Conservation (phyloP, 768 basidiomycete genomes). For the Mycena galericulata region DNA sequence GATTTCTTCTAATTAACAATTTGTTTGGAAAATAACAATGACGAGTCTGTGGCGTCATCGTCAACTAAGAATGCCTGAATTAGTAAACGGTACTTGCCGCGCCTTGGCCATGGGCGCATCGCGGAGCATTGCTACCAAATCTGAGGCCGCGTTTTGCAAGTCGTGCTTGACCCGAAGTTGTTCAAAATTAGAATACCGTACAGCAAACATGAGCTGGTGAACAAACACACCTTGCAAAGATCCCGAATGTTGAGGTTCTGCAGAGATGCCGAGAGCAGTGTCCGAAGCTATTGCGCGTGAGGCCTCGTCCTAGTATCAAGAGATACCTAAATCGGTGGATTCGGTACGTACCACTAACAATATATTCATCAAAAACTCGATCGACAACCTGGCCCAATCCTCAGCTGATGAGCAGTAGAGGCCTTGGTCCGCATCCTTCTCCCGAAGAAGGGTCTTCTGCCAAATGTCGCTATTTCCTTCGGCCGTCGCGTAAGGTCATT, state of each 20-base stretch:
- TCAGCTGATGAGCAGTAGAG: slow-evolving; percentile 86
- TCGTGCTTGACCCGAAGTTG: slow-evolving; percentile 70
- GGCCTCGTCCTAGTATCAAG: too few species aligned
- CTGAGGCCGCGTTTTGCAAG: slow-evolving; percentile 75
- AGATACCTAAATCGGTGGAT: background rate
- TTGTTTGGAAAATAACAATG: slow-evolving; percentile 56
- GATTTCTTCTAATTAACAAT: slow-evolving; percentile 88
- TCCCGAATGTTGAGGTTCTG: slow-evolving; percentile 66
- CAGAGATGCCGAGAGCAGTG: slow-evolving; percentile 78
- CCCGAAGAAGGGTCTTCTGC: slow-evolving; percentile 74
- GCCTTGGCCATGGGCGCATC: slow-evolving; percentile 92
- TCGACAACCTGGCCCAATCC: slow-evolving; percentile 86
- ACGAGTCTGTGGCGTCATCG: slow-evolving; percentile 21
- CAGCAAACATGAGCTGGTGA: slow-evolving; percentile 80
- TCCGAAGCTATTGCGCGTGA: slow-evolving; percentile 72
- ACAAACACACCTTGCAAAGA: slow-evolving; percentile 70
- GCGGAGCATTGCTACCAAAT: slow-evolving; percentile 82
- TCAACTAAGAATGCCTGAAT: background rate
- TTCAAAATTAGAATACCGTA: slow-evolving; percentile 88
- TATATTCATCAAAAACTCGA: slow-evolving; percentile 83
- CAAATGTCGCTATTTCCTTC: slow-evolving; percentile 2
- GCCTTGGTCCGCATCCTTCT: slow-evolving; percentile 83
- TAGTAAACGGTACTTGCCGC: too few species aligned
- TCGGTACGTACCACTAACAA: slow-evolving; percentile 65
- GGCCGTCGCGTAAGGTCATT: slow-evolving; percentile 22